Conservation (phyloP, 2,329 filamentous ascomycete species). For the Grosmannia huntii region DNA sequence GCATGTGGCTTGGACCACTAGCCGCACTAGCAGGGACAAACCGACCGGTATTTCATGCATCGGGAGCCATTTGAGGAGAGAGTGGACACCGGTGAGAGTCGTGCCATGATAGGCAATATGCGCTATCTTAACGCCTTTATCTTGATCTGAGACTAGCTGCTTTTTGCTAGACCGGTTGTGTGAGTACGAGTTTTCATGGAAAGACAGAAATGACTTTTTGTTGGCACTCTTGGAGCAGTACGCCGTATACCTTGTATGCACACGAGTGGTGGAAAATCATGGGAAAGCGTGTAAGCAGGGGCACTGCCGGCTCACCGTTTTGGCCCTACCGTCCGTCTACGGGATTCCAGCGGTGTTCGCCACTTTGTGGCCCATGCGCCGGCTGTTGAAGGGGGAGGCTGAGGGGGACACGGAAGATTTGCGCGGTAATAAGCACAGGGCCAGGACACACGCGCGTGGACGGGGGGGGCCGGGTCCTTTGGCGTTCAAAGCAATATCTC, state of each 20-base stretch:
- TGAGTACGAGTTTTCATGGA: too few relatives aligned
- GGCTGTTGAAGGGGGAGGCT: neutral
- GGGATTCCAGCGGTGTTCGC: neutral
- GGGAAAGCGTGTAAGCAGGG: too few relatives aligned
- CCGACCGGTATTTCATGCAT: slow-evolving; percentile 1
- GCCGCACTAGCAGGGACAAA: neutral
- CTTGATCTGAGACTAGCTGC: neutral
- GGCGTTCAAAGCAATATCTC: neutral
- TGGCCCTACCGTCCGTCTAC: neutral
- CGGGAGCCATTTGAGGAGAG: neutral
- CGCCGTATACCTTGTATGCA: too few relatives aligned
- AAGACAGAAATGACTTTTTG: too few relatives aligned
- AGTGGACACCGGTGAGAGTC: neutral
- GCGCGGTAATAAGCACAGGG: neutral
- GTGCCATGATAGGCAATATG: neutral
- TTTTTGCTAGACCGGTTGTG: neutral
- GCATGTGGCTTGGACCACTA: neutral
- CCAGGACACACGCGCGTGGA: neutral
- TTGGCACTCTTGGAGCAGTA: too few relatives aligned
- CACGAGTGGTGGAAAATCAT: too few relatives aligned
- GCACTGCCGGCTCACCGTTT: too few relatives aligned
- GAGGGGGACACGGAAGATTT: neutral
- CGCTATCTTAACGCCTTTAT: neutral
- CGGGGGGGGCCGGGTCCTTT: neutral
- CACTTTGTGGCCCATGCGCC: neutral